Conservation (phyloP, 164 flowering plant genomes). For the Euptelea pleiosperma region DNA sequence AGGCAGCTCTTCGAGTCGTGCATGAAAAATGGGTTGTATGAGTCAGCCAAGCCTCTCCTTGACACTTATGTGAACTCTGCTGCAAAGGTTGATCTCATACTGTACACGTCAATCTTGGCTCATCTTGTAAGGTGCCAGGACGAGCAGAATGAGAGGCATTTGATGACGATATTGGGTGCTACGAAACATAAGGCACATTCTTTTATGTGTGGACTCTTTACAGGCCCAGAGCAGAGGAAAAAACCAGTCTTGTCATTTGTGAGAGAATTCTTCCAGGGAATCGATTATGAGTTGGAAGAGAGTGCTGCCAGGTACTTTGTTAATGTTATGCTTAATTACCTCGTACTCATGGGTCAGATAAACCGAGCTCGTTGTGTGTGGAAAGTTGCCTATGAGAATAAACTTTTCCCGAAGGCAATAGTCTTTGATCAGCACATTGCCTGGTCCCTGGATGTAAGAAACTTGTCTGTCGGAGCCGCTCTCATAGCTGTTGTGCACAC, state of each 20-base stretch:
- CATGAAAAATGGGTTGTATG: slow-evolving; percentile 83
- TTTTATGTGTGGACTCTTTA: slow-evolving; percentile 94
- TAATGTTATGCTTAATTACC: slow-evolving; percentile 91
- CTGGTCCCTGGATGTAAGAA: slow-evolving; percentile 97
- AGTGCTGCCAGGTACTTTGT: slow-evolving; percentile 87
- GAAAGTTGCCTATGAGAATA: slow-evolving; percentile 97
- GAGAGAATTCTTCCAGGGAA: slow-evolving; percentile 82
- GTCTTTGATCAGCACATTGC: slow-evolving; percentile 98
- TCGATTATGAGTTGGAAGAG: slow-evolving; percentile 88
- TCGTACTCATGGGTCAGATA: slow-evolving; percentile 96
- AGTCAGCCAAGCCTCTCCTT: slow-evolving; percentile 91
- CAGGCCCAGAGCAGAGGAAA: slow-evolving; percentile 90
- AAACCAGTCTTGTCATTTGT: slow-evolving; percentile 86
- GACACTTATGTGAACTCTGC: slow-evolving; percentile 78
- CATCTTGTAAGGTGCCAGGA: slow-evolving; percentile 93
- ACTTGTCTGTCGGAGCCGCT: slow-evolving; percentile 95
- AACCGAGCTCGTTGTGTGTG: slow-evolving; percentile 96
- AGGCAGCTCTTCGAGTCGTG: slow-evolving; percentile 95
- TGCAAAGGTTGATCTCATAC: slow-evolving; percentile 87
- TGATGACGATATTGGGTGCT: slow-evolving; percentile 82
- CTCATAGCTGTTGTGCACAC: slow-evolving; percentile 94
- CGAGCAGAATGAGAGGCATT: slow-evolving; percentile 76
- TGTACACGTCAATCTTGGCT: slow-evolving; percentile 89
- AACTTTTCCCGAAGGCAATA: slow-evolving; percentile 94
- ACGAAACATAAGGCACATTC: slow-evolving; percentile 87